Base-by-base conservation (phyloP, 2,329 filamentous ascomycete genomes). In the Ampelomyces quisqualis region DNA sequence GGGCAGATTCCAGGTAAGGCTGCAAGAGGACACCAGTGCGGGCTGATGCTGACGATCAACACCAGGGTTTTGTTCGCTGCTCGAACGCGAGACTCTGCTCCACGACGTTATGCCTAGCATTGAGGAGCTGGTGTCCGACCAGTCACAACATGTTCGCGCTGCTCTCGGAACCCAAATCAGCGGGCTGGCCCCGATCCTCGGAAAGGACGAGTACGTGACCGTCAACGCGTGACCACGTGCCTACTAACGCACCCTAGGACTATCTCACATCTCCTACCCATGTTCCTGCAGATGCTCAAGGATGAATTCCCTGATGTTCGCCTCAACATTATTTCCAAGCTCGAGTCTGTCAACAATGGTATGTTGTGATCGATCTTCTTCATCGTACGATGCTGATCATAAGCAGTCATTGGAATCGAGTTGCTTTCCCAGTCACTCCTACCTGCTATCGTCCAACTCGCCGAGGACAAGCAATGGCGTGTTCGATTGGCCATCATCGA, bases 251-350 rank as follows among this genome's bases (percentile, higher is more conserved):
- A 24, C 24, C 32, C 1, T 54, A 93, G 88, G 71, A 98, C 93
- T 20, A 97, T 95, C 55, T 86, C 93, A 57, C 93, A 98, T 68
- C 82, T 98, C 30, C 81, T 98, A 30, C 93, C 93, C 38, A 98
- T 98, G 91, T 97, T 98, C 72, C 79, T 98, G 38, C 88, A 95
- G 70, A 98, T 98, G 93, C 84, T 98, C 60, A 98, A 97, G 79
- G 93, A 98, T 62, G 93, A 98, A 66, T 97, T 96, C 70, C 93
- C 93, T 15, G 93, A 98, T 67, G 93, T 98, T 36, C 86, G 93
- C 49, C 82, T 98, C 45, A 95, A 98, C 73, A 98, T 98, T 69
- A 98, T 98, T 64, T 97, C 93, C n/a, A 98, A 98, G 73, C 83
- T 98, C 40, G 94, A 98, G 74, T 81, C 94, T 50, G 93, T 98